Percentiles rank a stretch among this genome's conserved stretches.
These are phyloP conservation scores for Calonectria crousiana DNA, from an alignment of 2,329 filamentous ascomycete genomes.

Conservation along the genomic window DNA sequence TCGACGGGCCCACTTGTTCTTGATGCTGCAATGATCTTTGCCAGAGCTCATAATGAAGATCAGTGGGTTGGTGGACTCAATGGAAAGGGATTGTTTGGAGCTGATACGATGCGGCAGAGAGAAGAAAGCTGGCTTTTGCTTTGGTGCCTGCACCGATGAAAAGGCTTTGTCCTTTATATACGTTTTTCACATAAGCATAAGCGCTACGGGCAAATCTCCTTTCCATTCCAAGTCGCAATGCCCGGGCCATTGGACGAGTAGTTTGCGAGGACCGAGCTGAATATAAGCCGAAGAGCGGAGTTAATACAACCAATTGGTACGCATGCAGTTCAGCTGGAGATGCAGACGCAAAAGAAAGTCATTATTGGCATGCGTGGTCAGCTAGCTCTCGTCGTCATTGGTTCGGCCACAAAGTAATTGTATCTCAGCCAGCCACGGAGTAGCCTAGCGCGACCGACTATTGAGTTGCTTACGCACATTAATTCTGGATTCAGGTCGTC, in stretches of 20 bases:
- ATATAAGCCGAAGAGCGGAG: neutral
- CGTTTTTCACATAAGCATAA: neutral
- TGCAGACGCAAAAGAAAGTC: neutral
- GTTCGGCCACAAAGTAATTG: neutral
- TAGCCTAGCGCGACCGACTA: neutral
- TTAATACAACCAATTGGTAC: neutral
- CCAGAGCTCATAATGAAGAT: neutral
- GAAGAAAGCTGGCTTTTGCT: neutral
- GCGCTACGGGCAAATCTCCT: neutral
- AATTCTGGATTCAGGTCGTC: neutral
- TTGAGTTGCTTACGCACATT: neutral
- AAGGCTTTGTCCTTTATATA: neutral
- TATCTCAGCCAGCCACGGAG: neutral
- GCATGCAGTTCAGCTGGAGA: neutral
- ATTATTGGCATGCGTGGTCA: neutral
- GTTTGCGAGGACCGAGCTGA: neutral
- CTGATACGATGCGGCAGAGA: neutral
- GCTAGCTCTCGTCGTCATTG: neutral
- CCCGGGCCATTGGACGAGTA: neutral
- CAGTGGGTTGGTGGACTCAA: neutral
- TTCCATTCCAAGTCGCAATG: neutral
- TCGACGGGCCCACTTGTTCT: neutral
- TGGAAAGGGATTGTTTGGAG: neutral
- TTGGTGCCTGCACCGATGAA: neutral
- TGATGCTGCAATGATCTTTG: neutral